Evolutionary conservation across 305 asterid genomes (phyloP).

Genomic region (Caryopteris hybrid): DNA sequence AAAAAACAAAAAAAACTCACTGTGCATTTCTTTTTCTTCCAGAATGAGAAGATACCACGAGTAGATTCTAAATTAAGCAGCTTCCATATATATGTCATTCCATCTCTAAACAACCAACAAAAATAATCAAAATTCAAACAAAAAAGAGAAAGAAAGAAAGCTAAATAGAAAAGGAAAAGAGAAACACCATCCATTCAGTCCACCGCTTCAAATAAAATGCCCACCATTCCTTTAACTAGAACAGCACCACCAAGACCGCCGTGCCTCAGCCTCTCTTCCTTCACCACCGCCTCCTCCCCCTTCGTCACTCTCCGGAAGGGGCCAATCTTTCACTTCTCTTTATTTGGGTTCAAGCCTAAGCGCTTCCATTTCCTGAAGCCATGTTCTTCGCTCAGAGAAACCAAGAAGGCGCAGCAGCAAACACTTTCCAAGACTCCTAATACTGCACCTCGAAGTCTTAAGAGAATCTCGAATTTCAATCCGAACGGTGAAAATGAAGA

Average conservation of each 20-base stretch:
- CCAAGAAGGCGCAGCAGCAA: slow-evolving; percentile 56
- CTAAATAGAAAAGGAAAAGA: background rate
- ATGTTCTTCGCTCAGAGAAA: slow-evolving; percentile 70
- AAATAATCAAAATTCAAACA: background rate
- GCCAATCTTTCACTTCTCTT: slow-evolving; percentile 28
- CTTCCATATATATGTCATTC: background rate
- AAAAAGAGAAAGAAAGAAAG: background rate
- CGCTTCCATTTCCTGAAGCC: slow-evolving; percentile 73
- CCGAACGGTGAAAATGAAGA: slow-evolving; percentile 43
- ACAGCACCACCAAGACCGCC: slow-evolving; percentile 40
- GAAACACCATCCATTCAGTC: slow-evolving; percentile 3
- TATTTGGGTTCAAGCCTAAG: slow-evolving; percentile 49
- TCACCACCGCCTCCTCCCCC: slow-evolving; percentile 29
- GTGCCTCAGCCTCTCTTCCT: slow-evolving; percentile 34
- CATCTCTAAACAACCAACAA: background rate
- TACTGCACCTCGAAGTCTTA: slow-evolving; percentile 53
- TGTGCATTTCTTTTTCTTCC: background rate
- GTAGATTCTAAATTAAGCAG: slow-evolving; percentile 19
- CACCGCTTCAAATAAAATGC: slow-evolving; percentile 35
- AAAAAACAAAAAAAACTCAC: background rate
- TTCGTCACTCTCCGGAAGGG: slow-evolving; percentile 21
- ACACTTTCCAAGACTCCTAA: slow-evolving; percentile 52
- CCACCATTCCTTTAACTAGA: slow-evolving; percentile 40
- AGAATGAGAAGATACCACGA: slow-evolving; percentile 30
- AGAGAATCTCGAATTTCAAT: slow-evolving; percentile 51